Percentiles rank a stretch among this genome's conserved stretches.
phyloP scores from a whole-genome alignment of 441 rosid genomes.

The Rhodomyrtus psidioides region DNA sequence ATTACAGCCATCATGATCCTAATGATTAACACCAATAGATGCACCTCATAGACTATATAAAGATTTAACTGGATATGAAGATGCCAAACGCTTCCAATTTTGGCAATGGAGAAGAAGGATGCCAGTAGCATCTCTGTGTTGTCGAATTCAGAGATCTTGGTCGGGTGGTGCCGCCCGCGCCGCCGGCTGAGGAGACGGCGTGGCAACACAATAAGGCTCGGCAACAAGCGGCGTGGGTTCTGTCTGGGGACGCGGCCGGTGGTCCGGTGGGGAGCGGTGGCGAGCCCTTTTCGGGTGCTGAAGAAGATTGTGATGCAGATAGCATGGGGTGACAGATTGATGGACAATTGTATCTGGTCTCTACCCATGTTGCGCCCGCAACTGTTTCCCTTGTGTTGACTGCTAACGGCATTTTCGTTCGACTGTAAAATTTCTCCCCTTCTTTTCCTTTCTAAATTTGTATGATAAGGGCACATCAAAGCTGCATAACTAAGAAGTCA shows the following conservation, averaged over 20 bases:
- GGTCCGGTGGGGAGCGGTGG: constrained; percentile 56
- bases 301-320: constrained; percentile 53
- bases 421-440: not conserved
- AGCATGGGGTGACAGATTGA: constrained; percentile 22
- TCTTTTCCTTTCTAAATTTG: not conserved
- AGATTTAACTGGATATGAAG: not conserved
- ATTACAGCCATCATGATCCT: constrained; percentile 42
- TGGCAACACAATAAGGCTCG: constrained; percentile 44
- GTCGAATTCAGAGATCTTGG: constrained; percentile 26
- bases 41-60: constrained; percentile 12
- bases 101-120: constrained; percentile 34
- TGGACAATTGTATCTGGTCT: constrained; percentile 39
- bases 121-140: constrained; percentile 21
- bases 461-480: not conserved
- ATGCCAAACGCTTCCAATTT: not conserved
- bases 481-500: not conserved
- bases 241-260: constrained; percentile 42
- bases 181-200: constrained; percentile 41
- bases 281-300: constrained; percentile 37
- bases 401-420: not conserved
- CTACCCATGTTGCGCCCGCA: constrained; percentile 68
- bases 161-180: constrained; percentile 37
- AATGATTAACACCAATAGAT: constrained; percentile 30
- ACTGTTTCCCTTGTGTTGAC: constrained; percentile 65
- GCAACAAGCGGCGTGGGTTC: constrained; percentile 60